Percentiles rank a stretch among this genome's conserved stretches.
Evolutionary conservation across 805 yeast species (phyloP).

Genomic region (Ascoidea tarda): DNA sequence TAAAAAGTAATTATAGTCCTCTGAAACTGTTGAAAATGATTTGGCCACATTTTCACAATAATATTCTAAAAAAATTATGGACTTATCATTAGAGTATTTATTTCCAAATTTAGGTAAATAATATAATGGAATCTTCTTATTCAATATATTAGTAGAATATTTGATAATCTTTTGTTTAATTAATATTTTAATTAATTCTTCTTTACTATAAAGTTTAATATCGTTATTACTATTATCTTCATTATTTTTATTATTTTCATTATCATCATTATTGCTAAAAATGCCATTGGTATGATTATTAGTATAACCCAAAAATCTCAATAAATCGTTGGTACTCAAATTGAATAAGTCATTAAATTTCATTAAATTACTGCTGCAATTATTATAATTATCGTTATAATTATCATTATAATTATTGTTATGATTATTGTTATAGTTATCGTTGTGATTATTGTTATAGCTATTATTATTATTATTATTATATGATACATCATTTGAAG

Average conservation of each 20-base stretch:
- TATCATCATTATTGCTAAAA: conserved; percentile 1
- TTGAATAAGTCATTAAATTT: too few relatives aligned
- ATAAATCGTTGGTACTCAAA: neutral
- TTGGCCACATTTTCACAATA: neutral
- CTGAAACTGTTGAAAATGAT: neutral
- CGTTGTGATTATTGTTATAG: too few relatives aligned
- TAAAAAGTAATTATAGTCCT: conserved; percentile 2
- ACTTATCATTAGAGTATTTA: neutral
- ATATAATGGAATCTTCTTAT: neutral
- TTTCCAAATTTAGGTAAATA: neutral
- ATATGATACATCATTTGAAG: too few relatives aligned
- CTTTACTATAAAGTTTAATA: neutral
- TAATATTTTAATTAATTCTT: too few relatives aligned
- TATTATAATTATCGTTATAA: too few relatives aligned
- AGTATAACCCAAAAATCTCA: too few relatives aligned
- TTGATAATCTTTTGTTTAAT: neutral
- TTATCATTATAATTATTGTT: too few relatives aligned
- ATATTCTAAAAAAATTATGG: neutral
- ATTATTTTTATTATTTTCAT: neutral
- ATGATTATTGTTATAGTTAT: too few relatives aligned
- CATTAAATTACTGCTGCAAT: too few relatives aligned
- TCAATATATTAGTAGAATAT: neutral
- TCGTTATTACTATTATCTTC: neutral
- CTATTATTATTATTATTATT: too few relatives aligned
- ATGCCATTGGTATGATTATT: neutral